A percentile compares a stretch with the other conserved stretches of the same genome.
phyloP scores from a whole-genome alignment of 768 basidiomycete species.

The Leccinum incarnatum region DNA sequence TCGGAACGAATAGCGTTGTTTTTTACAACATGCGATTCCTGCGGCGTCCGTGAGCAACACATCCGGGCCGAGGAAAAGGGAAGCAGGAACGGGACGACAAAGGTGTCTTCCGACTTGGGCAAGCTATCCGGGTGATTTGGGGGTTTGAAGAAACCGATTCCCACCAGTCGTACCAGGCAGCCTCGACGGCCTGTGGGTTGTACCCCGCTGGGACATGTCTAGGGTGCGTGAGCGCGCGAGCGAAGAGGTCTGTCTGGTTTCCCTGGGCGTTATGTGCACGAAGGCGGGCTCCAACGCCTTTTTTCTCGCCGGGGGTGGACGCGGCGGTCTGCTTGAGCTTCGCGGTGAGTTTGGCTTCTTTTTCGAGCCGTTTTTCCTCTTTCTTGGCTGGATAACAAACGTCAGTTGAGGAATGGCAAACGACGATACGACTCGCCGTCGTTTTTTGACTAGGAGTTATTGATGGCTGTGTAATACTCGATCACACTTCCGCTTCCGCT shows the following conservation, averaged over 20 bases:
- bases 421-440: too few species aligned
- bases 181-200: conserved; percentile 91
- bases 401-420: too few species aligned
- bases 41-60: too few species aligned
- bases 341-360: conserved; percentile 70
- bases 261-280: conserved; percentile 84
- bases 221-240: neutral
- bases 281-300: conserved; percentile 71
- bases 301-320: conserved; percentile 54
- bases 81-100: conserved; percentile 63
- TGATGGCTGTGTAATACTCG: too few species aligned
- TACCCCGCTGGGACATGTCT: conserved; percentile 88
- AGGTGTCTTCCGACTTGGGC: conserved; percentile 62
- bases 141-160: conserved; percentile 87
- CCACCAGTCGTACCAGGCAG: conserved; percentile 99
- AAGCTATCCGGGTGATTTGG: conserved; percentile 58
- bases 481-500: too few species aligned
- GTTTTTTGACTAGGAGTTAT: too few species aligned
- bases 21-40: conserved; percentile 90
- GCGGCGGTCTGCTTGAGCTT: conserved; percentile 46
- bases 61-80: too few species aligned
- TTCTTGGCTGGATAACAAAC: conserved; percentile 60
- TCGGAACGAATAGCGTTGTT: conserved; percentile 88
- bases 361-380: conserved; percentile 78
- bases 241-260: conserved; percentile 75